Evolutionary conservation across 371 early-diverging fungal species (phyloP).

Genomic region (Actinomortierella ambigua): DNA sequence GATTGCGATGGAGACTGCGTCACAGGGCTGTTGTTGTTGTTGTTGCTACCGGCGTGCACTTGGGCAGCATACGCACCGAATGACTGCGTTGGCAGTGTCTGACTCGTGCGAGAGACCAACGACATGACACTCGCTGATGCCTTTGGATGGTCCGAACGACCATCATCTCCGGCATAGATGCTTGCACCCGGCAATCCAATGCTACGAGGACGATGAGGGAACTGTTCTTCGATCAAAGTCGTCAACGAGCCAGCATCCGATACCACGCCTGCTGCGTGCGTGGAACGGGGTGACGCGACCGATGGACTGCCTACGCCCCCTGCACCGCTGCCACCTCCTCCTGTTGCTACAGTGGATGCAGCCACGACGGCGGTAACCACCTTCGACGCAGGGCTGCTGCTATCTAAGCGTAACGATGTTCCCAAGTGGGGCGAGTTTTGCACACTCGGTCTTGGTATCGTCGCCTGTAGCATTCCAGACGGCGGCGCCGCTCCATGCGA

Average conservation of each 20-base stretch:
- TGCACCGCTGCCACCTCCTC: too few species aligned
- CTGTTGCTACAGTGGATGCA: too few species aligned
- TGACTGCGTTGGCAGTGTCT: slow-evolving; percentile 8
- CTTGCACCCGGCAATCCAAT: slow-evolving; percentile 10
- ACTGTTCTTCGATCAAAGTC: slow-evolving; percentile 41
- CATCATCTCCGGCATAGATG: slow-evolving; percentile 24
- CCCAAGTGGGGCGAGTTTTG: slow-evolving; percentile 38
- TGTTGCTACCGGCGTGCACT: too few species aligned
- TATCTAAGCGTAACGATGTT: too few species aligned
- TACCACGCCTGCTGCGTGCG: background rate
- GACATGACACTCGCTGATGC: slow-evolving; percentile 23
- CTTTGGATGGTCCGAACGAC: slow-evolving; percentile 21
- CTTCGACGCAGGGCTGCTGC: too few species aligned
- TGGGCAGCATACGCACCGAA: background rate
- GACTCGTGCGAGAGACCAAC: slow-evolving; percentile 25
- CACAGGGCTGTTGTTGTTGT: background rate
- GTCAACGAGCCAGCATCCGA: slow-evolving; percentile 24
- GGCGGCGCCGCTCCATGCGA: slow-evolving; percentile 13
- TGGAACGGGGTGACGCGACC: too few species aligned
- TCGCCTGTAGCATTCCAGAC: background rate
- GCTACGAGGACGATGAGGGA: slow-evolving; percentile 33
- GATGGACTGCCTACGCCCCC: too few species aligned
- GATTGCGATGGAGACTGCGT: slow-evolving; percentile 10
- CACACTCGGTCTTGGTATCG: slow-evolving; percentile 13
- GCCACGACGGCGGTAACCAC: too few species aligned